These are phyloP conservation scores for Venturia carpophila DNA, from an alignment of 2,329 filamentous ascomycete genomes.

Conservation along the genomic window DNA sequence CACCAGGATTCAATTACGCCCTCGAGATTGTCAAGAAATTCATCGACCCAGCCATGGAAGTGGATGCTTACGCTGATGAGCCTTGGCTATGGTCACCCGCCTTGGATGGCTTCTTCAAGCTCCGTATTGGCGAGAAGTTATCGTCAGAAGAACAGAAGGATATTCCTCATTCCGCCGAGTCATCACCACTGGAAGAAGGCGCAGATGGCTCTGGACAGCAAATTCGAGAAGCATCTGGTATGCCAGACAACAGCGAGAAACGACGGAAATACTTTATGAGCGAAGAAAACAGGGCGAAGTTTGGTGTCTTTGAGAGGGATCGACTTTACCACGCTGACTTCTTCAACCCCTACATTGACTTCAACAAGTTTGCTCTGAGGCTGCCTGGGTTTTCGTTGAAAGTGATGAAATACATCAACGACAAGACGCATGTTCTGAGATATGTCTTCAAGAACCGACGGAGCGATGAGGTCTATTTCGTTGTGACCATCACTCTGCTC, in stretches of 20 bases:
- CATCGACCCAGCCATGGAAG: constrained; percentile 84
- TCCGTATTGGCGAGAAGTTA: constrained; percentile 16
- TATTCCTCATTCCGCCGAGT: constrained; percentile 12
- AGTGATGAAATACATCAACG: constrained; percentile 17
- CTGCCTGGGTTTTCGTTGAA: constrained; percentile 17
- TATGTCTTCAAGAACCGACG: constrained; percentile 80
- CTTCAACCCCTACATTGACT: constrained; percentile 88
- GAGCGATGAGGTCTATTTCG: constrained; percentile 68
- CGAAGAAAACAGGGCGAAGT: constrained; percentile 46
- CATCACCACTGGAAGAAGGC: constrained; percentile 13
- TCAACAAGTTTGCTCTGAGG: constrained; percentile 42
- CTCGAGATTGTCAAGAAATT: constrained; percentile 82
- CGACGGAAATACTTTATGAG: constrained; percentile 56
- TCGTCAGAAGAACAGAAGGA: constrained; percentile 15
- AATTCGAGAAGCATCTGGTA: constrained; percentile 32
- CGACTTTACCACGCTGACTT: constrained; percentile 63
- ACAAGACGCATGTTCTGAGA: constrained; percentile 61
- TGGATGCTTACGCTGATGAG: constrained; percentile 78
- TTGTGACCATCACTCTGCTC: constrained; percentile 74
- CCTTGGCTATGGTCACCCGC: constrained; percentile 82
- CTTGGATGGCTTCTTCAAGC: constrained; percentile 32
- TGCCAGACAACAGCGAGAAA: constrained; percentile 36
- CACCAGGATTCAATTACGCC: constrained; percentile 77
- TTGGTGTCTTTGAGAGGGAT: constrained; percentile 52
- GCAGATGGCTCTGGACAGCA: constrained; percentile 22